Evolutionary conservation across 768 basidiomycete species (phyloP), one percentile per base, ranked within the genome.

Genomic region (Collybia sordida): DNA sequence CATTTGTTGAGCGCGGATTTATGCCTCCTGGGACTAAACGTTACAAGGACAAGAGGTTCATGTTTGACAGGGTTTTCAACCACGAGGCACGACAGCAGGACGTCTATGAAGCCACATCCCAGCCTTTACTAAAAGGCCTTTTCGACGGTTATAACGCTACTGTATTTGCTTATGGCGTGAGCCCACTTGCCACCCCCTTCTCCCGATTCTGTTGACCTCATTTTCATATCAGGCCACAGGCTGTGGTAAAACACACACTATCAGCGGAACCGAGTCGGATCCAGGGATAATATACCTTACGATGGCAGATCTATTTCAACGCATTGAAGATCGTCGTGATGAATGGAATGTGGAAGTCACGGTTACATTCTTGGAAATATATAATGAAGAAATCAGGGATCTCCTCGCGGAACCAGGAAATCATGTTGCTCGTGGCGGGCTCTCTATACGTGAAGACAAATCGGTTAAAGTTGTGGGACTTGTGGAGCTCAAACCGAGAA

Each of bases 201-300:
- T 23, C 41, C 55, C 43, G 47, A 61, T 56, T 45, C 53, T 27
- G 21, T 53, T 49, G 35, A 54, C 39, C 37, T 25, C 38, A 28
- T 18, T 39, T 38, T 42, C 28, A 11, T 50, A 37, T 17, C 62
- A 98, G 97, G 97, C 97, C 19, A 98, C 97, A n/a, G 97, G 97
- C n/a, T 98, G 97, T 65, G 97, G 97, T 56, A 99, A 99, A 71
- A 99, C 97, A 4, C 95, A 98, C 69, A 99, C 97, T 17, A 98
- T 99, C 67, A 97, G 93, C 60, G 96, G 96, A 50, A 88, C 90
- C 31, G 86, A 88, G 39, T 64, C 67, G 18, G 89, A 96, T 65
- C 93, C 92, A 15, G 97, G 97, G 24, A 85, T 97, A 60, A 97
- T 98, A 66, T 94, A 98, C 69, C 79, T 93, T 51, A 93, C 94